Percentiles rank a stretch among this genome's conserved stretches.
Conservation (phyloP, 176 grass and related monocot species). For the Cenchrus americanus region DNA sequence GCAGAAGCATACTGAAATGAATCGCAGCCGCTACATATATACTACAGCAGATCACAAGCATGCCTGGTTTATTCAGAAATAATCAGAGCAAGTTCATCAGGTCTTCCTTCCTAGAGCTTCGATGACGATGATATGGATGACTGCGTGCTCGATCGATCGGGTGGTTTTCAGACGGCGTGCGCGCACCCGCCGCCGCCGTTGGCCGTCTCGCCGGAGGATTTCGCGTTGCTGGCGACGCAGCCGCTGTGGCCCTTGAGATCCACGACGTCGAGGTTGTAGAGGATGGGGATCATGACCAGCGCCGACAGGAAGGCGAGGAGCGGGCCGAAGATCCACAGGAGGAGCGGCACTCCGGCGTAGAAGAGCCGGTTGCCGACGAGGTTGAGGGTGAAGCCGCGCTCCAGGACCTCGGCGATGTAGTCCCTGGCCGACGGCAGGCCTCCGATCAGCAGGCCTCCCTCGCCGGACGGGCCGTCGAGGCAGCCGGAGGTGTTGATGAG, state of each 20-base stretch:
- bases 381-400: slow-evolving; percentile 69
- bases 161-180: slow-evolving; percentile 12
- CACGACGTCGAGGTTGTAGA: slow-evolving; percentile 80
- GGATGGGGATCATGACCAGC: slow-evolving; percentile 61
- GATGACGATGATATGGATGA: neutral
- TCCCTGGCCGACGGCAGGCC: slow-evolving; percentile 30
- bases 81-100: neutral
- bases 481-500: slow-evolving; percentile 68
- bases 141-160: neutral
- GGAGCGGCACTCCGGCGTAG: slow-evolving; percentile 73
- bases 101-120: neutral
- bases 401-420: slow-evolving; percentile 61
- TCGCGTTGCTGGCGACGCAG: slow-evolving; percentile 15
- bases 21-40: neutral
- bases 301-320: slow-evolving; percentile 74
- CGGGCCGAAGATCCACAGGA: slow-evolving; percentile 95
- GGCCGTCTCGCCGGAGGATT: neutral
- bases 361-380: slow-evolving; percentile 81
- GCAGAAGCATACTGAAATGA: neutral
- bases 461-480: neutral
- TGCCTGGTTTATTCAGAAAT: neutral
- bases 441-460: neutral
- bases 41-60: neutral
- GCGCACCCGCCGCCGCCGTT: slow-evolving; percentile 27
- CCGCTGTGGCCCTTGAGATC: neutral